Evolutionary conservation across 305 asterid species (phyloP), one percentile per base, ranked within the genome.

Genomic region (Fraxinus baroniana): DNA sequence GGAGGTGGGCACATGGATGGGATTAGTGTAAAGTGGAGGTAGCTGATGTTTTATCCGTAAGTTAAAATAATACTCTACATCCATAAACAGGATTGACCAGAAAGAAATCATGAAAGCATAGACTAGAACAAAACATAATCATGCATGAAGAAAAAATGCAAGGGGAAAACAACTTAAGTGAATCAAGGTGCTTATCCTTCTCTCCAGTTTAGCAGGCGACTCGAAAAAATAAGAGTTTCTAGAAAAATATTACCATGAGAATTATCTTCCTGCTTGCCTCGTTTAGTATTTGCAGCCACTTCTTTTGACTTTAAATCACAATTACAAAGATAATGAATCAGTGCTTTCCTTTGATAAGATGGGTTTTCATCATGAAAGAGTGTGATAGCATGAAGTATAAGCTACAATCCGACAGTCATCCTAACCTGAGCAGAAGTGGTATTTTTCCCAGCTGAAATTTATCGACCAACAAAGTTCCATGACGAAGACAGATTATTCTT

Each of bases 401-500:
- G 83, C 70, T 32, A 44, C 62, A 76, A 60, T 77, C 71, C 5
- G 39, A 80, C 71, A 70, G 26, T 55, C 79, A 81, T 55, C 81
- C 92, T 86, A 81, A 92, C 98, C 97, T 90, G 92, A 74, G 85
- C 82, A 80, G 87, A 82, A 76, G 30, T 28, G 30, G 30, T 28
- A 28, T 28, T 28, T 28, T 74, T 77, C 79, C 85, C 90, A 62
- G 88, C 73, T 24, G 83, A 78, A 17, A 46, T 80, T 78, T 90
- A 91, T 71, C 79, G 87, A 86, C 90, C 94, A 78, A 78, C 89
- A 86, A 84, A 77, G 86, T 85, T 93, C 98, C 97, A 95, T 13
- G 98, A 93, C 66, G 95, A 92, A 78, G 98, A 91, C 82, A 91
- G 84, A 89, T 93, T 92, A 78, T 78, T 86, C 80, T 91, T 96